Conservation (phyloP, 2,329 filamentous ascomycete genomes). For the Exophiala phaeomuriformis region DNA sequence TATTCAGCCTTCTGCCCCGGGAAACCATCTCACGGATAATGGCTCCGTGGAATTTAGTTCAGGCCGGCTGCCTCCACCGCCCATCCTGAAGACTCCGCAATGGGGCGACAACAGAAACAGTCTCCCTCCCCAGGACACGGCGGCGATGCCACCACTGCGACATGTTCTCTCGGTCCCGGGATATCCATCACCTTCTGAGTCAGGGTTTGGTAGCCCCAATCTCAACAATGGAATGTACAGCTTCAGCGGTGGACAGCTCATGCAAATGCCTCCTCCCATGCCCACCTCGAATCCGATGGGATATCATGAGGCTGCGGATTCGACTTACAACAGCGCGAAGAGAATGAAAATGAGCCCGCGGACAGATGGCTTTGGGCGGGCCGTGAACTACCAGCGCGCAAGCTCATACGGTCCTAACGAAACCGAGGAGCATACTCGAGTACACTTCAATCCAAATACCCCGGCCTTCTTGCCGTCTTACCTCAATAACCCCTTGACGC, state of each 20-base stretch:
- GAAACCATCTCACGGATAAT: constrained; percentile 4
- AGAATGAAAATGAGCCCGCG: constrained; percentile 25
- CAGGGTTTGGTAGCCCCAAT: constrained; percentile 22
- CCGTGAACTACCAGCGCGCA: constrained; percentile 12
- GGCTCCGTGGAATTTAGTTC: constrained; percentile 11
- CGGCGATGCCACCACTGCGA: constrained; percentile 8
- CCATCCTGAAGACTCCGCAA: constrained; percentile 22
- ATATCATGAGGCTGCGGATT: constrained; percentile 21
- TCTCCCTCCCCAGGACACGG: constrained; percentile 2
- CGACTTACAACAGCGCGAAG: constrained; percentile 25
- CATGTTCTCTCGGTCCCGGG: constrained; percentile 11
- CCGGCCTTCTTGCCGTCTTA: constrained; percentile 26
- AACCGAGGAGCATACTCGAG: constrained; percentile 19
- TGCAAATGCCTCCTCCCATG: constrained; percentile 26
- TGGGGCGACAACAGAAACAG: constrained; percentile 18
- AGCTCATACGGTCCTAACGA: constrained; percentile 23
- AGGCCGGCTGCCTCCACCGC: constrained; percentile 18
- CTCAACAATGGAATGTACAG: constrained; percentile 18
- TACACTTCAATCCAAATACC: constrained; percentile 24
- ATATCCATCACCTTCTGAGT: constrained; percentile 27
- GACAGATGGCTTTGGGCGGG: constrained; percentile 20
- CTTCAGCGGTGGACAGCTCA: constrained; percentile 11
- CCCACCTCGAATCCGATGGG: constrained; percentile 24
- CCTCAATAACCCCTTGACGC: constrained; percentile 36
- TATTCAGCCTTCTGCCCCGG: constrained; percentile 9